These are phyloP conservation scores for Globisporangium carolinianum DNA, from an alignment of 352 stramenopile species.

Conservation along the genomic window DNA sequence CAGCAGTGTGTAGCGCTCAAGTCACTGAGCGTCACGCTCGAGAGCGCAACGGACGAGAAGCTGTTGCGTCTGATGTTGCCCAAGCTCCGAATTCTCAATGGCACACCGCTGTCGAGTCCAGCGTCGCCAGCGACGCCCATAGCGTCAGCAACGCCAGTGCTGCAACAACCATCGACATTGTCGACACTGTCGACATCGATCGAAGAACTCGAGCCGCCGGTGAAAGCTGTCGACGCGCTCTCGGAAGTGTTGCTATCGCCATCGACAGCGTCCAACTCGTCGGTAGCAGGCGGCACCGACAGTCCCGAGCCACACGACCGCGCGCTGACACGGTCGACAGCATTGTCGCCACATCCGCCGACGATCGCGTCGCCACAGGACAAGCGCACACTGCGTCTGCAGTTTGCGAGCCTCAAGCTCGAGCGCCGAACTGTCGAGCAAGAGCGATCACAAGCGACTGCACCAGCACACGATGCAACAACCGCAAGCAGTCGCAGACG, in stretches of 20 bases:
- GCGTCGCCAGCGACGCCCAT: conserved; percentile 8
- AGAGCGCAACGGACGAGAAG: conserved; percentile 36
- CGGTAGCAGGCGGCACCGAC: neutral
- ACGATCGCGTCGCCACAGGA: conserved; percentile 22
- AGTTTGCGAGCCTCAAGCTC: conserved; percentile 19
- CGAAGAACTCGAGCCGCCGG: conserved; percentile 6
- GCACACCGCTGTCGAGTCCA: conserved; percentile 17
- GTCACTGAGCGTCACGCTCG: conserved; percentile 49
- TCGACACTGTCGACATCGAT: neutral
- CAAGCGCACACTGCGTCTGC: conserved; percentile 26
- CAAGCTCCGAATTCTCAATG: conserved; percentile 54
- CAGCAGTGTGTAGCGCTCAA: conserved; percentile 40
- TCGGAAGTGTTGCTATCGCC: conserved; percentile 4
- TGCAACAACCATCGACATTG: too few relatives aligned
- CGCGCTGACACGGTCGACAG: neutral
- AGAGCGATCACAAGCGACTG: neutral
- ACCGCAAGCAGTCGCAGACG: neutral
- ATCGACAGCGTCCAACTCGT: conserved; percentile 13
- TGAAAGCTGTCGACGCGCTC: conserved; percentile 8
- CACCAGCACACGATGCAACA: neutral
- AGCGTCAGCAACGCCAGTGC: too few relatives aligned
- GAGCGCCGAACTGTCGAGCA: conserved; percentile 3
- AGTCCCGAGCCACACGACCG: neutral
- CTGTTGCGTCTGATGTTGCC: conserved; percentile 51
- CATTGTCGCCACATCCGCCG: neutral